phyloP scores from a whole-genome alignment of 2,329 filamentous ascomycete genomes.

The Niveomyces coronatus region DNA sequence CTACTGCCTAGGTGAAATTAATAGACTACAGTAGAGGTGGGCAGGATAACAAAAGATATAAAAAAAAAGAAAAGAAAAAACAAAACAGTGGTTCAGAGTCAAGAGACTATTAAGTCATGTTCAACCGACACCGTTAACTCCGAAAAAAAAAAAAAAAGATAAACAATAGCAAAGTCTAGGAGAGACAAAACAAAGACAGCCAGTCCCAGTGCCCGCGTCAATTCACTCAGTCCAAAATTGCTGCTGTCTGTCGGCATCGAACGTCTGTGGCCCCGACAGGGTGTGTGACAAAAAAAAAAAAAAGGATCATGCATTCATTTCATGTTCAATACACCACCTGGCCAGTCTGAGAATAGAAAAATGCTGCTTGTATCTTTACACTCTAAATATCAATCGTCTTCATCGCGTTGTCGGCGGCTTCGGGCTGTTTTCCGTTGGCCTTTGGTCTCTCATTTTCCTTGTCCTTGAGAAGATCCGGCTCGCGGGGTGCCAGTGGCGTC shows the following conservation, averaged over 20 bases:
- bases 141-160: constrained; percentile 1
- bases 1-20: too few species aligned
- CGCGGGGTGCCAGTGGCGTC: constrained; percentile 19
- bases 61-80: neutral
- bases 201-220: too few species aligned
- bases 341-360: too few species aligned
- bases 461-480: constrained; percentile 28
- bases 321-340: constrained; percentile 1
- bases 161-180: constrained; percentile 3
- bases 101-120: too few species aligned
- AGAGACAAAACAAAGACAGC: too few species aligned
- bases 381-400: constrained; percentile 51
- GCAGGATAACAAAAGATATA: neutral
- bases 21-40: too few species aligned
- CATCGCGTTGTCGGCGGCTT: constrained; percentile 40
- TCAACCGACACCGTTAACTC: constrained; percentile 9
- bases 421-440: constrained; percentile 33
- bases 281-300: neutral
- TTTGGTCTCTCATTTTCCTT: constrained; percentile 28
- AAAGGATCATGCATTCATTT: constrained; percentile 10
- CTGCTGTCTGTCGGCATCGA: too few species aligned
- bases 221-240: too few species aligned
- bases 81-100: neutral
- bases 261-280: too few species aligned
- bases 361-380: constrained; percentile 13